Base-by-base conservation (phyloP, 495 filamentous ascomycete genomes). In the Podospora fimiseda region DNA sequence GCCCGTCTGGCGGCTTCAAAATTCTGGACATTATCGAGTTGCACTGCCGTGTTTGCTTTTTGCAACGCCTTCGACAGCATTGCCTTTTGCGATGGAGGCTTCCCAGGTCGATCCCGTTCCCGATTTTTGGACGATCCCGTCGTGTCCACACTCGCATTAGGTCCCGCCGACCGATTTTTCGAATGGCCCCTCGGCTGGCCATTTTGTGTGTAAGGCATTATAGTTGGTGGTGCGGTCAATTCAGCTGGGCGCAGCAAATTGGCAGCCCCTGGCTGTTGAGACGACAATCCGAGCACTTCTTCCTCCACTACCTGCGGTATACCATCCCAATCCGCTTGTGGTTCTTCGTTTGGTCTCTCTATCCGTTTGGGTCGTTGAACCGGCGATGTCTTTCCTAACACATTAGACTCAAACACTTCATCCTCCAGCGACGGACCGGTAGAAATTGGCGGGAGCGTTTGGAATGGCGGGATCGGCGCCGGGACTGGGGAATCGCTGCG, bases 21-120 rank as follows among this genome's bases (percentile, higher is more conserved):
- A 65, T 96, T 95, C 60, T 91, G 87, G 3, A 89, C 90, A 73
- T 95, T 94, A 67, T 98, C 93, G 24, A 97, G 80, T 50, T 94
- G 77, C 14, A 98, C 93, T 7, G 93, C 93, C 19, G 88, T 93
- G 59, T 96, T 95, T 36, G 93, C 93, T 69, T 96, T 96, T 60
- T 94, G 84, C 39, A 98, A 72, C 6, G 93, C 93, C 62, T 86
- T 90, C 3, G 90, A 93, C 15, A 98, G 75, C 88, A 96, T 96
- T 19, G 83, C 83, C 70, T 94, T 96, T 61, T 95, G 87, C 1
- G 87, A 89, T 9, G 71, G 70, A 37, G 67, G 67, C 51, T 75
- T 77, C 23, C 46, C 60, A 60, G 48, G 30, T 19, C 60, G 57
- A 6, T 62, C 51, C 2, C 59, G 51, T 5, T 64, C 61, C 16